phyloP scores from a whole-genome alignment of 2,329 filamentous ascomycete genomes.

The Arthroderma uncinatum region DNA sequence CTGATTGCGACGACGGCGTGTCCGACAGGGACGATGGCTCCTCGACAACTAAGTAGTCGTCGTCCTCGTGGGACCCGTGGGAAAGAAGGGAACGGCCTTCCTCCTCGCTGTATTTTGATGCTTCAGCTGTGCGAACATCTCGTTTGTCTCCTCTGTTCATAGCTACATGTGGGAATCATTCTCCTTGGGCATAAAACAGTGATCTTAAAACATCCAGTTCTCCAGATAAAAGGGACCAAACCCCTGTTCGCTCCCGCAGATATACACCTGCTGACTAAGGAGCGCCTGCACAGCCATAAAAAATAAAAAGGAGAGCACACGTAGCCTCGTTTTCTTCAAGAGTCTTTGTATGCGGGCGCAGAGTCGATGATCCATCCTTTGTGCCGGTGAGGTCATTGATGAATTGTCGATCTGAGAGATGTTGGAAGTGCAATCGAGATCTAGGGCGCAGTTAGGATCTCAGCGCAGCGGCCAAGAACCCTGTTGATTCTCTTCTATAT shows the following conservation, averaged over 20 bases:
- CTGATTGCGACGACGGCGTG: slow-evolving; percentile 4
- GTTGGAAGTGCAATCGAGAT: neutral
- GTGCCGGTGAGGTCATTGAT: neutral
- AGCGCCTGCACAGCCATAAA: neutral
- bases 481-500: neutral
- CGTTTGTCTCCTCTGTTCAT: slow-evolving; percentile 33
- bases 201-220: neutral
- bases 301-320: neutral
- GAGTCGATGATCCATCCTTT: neutral
- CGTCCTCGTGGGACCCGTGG: slow-evolving; percentile 18
- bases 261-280: neutral
- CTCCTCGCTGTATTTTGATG: slow-evolving; percentile 21
- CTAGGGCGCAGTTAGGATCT: neutral
- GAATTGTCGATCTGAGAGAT: neutral
- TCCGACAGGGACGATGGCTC: slow-evolving; percentile 18
- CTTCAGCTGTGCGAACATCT: slow-evolving; percentile 25
- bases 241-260: neutral
- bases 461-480: neutral
- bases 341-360: neutral
- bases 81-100: slow-evolving; percentile 28
- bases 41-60: slow-evolving; percentile 21
- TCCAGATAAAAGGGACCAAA: neutral
- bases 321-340: neutral
- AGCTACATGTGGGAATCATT: slow-evolving; percentile 24
- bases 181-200: neutral